These are phyloP conservation scores for Canavalia ensiformis DNA, from an alignment of 306 rosid genomes.

Conservation along the genomic window DNA sequence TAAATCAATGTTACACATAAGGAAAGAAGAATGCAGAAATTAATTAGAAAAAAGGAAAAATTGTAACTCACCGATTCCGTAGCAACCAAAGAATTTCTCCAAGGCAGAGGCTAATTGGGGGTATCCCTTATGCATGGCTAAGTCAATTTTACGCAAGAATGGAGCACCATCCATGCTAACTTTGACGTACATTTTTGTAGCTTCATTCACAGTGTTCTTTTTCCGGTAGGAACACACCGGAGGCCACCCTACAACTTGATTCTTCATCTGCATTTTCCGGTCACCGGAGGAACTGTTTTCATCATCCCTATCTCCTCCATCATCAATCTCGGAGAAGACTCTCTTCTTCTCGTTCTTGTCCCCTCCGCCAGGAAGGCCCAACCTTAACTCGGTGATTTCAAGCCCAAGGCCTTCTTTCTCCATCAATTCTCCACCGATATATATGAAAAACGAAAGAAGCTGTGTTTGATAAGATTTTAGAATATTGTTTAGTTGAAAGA, in stretches of 20 bases:
- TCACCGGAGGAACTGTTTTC: slow-evolving; percentile 35
- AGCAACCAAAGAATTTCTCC: slow-evolving; percentile 71
- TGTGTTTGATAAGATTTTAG: not conserved
- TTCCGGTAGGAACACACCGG: slow-evolving; percentile 80
- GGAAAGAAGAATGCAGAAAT: not conserved
- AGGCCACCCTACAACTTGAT: slow-evolving; percentile 83
- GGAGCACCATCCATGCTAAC: slow-evolving; percentile 94
- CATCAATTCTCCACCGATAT: slow-evolving; percentile 42
- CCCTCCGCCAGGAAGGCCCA: slow-evolving; percentile 66
- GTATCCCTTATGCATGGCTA: slow-evolving; percentile 64
- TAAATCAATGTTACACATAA: too few relatives aligned
- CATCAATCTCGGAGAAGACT: slow-evolving; percentile 61
- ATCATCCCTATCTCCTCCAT: slow-evolving; percentile 22
- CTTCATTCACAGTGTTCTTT: slow-evolving; percentile 56
- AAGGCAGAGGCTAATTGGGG: slow-evolving; percentile 64
- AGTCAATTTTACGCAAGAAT: slow-evolving; percentile 82
- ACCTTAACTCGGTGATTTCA: slow-evolving; percentile 83
- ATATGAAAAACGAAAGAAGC: too few relatives aligned
- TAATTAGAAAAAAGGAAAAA: not conserved
- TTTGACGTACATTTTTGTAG: slow-evolving; percentile 68
- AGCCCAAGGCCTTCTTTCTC: slow-evolving; percentile 65
- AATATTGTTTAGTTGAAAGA: not conserved
- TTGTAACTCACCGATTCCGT: slow-evolving; percentile 58
- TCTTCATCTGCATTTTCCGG: slow-evolving; percentile 49
- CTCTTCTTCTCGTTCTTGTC: slow-evolving; percentile 71